Conservation (phyloP, 2,329 filamentous ascomycete species). For the Xylaria multiplex region DNA sequence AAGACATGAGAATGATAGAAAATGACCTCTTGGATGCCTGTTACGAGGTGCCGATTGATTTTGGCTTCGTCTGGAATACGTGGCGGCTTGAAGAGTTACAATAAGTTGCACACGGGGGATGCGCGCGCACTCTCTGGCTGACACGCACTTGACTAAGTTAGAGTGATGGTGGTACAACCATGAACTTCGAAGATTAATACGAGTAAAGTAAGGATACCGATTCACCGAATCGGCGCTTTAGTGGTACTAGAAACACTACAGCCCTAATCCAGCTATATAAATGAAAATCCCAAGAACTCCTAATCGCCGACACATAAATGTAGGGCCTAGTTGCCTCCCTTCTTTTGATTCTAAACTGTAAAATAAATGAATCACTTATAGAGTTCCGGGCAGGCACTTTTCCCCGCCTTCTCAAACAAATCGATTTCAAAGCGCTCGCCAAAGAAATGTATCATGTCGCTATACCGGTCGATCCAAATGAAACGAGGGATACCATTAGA, state of each 20-base stretch:
- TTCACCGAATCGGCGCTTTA: background rate
- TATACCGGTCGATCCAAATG: constrained; percentile 36
- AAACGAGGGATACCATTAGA: constrained; percentile 23
- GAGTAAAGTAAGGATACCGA: too few species aligned
- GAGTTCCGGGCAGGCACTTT: constrained; percentile 27
- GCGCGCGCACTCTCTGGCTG: too few species aligned
- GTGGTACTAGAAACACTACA: background rate
- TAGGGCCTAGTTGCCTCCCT: background rate
- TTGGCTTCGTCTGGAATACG: too few species aligned
- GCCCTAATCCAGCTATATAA: background rate
- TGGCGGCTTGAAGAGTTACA: too few species aligned
- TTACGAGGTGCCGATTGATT: background rate
- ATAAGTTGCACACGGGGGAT: too few species aligned
- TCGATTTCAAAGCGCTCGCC: constrained; percentile 25
- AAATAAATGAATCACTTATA: constrained; percentile 19
- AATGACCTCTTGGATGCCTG: background rate
- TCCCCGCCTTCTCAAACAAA: constrained; percentile 34
- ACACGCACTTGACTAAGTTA: too few species aligned
- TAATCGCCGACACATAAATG: background rate
- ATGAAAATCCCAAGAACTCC: constrained; percentile 1
- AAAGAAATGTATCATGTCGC: constrained; percentile 34
- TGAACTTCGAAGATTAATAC: too few species aligned
- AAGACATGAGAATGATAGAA: background rate
- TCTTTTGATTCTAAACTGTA: background rate
- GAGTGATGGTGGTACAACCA: too few species aligned